Evolutionary conservation across 331 rosid genomes (phyloP).

Genomic region (Prunus yedoensis): DNA sequence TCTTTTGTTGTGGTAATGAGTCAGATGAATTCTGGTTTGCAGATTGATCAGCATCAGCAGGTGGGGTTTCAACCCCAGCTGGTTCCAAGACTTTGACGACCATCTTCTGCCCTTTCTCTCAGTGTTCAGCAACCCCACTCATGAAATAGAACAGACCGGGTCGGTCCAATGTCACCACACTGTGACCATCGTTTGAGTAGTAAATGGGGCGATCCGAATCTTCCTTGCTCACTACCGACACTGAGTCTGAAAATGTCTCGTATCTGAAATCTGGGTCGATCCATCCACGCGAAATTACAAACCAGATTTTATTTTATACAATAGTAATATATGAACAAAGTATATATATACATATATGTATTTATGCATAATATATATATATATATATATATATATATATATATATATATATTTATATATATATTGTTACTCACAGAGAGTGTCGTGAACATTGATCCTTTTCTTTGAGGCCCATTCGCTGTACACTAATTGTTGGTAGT

Average conservation of each 20-base stretch:
- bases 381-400: too few species aligned
- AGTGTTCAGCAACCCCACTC: conserved; percentile 76
- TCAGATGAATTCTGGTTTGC: conserved; percentile 6
- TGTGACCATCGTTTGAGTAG: conserved; percentile 59
- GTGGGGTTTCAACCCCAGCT: conserved; percentile 18
- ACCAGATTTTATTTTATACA: background rate
- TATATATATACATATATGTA: too few species aligned
- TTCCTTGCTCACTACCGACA: conserved; percentile 60
- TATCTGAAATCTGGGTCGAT: conserved; percentile 52
- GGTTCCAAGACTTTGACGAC: conserved; percentile 60
- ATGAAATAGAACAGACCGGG: conserved; percentile 79
- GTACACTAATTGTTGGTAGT: conserved; percentile 27
- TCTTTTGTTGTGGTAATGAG: background rate
- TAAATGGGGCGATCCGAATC: conserved; percentile 55
- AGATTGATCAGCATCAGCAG: conserved; percentile 3
- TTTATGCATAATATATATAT: too few species aligned
- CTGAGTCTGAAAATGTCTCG: conserved; percentile 48
- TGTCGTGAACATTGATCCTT: conserved; percentile 66
- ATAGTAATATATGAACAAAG: background rate
- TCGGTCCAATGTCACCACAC: conserved; percentile 38
- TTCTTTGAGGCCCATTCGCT: conserved; percentile 74
- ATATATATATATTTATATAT: too few species aligned
- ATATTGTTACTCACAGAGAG: conserved; percentile 58
- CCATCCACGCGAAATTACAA: background rate
- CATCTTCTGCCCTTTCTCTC: conserved; percentile 63